Base-by-base conservation (phyloP, 108 stramenopile genomes). In the Schizochytrium sp. region DNA sequence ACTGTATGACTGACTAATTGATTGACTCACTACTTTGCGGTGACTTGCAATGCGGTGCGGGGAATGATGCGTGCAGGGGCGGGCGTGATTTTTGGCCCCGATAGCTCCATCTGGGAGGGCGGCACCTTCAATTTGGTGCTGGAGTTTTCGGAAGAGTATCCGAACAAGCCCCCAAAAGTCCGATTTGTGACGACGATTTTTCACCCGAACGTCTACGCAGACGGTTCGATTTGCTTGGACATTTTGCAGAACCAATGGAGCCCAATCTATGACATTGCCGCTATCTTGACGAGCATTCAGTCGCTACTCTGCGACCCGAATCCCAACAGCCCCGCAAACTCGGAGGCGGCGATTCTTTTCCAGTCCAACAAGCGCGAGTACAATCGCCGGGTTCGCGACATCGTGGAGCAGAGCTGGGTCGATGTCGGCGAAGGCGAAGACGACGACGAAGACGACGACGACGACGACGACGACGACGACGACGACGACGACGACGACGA, bases 241-340 rank as follows among this genome's bases (percentile, higher is more conserved):
- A 99, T 99, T 93, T 94, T 99, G 92, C 98, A 99, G 89, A 99
- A 98, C 92, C 98, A 99, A 90, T 99, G 98, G 99, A 96, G 95
- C 91, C 99, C 99, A 10, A 99, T 99, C 93, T 99, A 99, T 91
- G 98, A 99, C 92, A 98, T 99, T 88, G 96, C 97, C 57, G 98
- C 98, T 41, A 99, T 99, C 91, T 91, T 99, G 91, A 98, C 98
- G n/a, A 96, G 96, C 72, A 99, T 99, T 89, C 99, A 99, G 93
- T 97, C 97, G 59, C 92, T 99, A 58, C 93, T 99, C 87, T 98
- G 97, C 76, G 99, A 99, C 94, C 99, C 99, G 29, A 99, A 99
- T 90, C 98, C 99, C n/a, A 97, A 97, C 5, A 95, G 95, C 72
- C 97, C 97, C 58, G 97, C 98, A 44, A 98, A 97, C 91, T 95